A percentile compares a stretch with the other conserved stretches of the same genome.
Conservation (phyloP, 2,329 filamentous ascomycete species). For the Xylariomycetidae sp. region DNA sequence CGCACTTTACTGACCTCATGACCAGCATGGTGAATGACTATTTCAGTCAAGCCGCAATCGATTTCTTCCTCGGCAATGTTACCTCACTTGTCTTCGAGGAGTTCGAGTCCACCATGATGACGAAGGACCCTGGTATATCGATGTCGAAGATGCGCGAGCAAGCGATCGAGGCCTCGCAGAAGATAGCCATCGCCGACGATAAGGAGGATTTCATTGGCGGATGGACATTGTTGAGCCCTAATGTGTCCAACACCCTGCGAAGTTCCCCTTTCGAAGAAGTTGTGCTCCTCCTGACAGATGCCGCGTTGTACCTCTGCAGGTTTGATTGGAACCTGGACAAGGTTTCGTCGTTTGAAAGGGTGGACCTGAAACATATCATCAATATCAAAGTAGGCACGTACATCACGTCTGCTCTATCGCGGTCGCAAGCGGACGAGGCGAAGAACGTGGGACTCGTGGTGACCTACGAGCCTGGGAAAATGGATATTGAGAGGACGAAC, state of each 20-base stretch:
- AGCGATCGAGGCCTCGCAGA: slow-evolving; percentile 83
- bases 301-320: slow-evolving; percentile 79
- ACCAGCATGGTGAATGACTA: slow-evolving; percentile 93
- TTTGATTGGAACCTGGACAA: slow-evolving; percentile 97
- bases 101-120: slow-evolving; percentile 91
- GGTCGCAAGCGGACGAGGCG: slow-evolving; percentile 67
- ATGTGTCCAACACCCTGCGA: slow-evolving; percentile 60
- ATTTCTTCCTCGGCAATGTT: slow-evolving; percentile 87
- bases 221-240: slow-evolving; percentile 81
- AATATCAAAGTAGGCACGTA: slow-evolving; percentile 78
- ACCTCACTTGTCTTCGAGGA: slow-evolving; percentile 83
- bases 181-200: slow-evolving; percentile 79
- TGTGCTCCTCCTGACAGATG: slow-evolving; percentile 79
- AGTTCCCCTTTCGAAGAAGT: slow-evolving; percentile 79
- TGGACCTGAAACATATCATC: slow-evolving; percentile 68
- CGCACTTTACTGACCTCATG: neutral
- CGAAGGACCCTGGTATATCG: slow-evolving; percentile 83
- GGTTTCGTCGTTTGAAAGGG: slow-evolving; percentile 82
- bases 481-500: slow-evolving; percentile 72
- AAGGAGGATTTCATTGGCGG: slow-evolving; percentile 80
- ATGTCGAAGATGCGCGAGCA: slow-evolving; percentile 77
- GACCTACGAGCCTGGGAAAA: slow-evolving; percentile 64
- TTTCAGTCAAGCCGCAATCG: slow-evolving; percentile 90
- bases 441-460: slow-evolving; percentile 83
- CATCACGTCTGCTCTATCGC: slow-evolving; percentile 79